A percentile compares a stretch with the other conserved stretches of the same genome.
These are phyloP conservation scores for Mortierella sp. DNA, from an alignment of 371 early-diverging fungal genomes.

Conservation along the genomic window DNA sequence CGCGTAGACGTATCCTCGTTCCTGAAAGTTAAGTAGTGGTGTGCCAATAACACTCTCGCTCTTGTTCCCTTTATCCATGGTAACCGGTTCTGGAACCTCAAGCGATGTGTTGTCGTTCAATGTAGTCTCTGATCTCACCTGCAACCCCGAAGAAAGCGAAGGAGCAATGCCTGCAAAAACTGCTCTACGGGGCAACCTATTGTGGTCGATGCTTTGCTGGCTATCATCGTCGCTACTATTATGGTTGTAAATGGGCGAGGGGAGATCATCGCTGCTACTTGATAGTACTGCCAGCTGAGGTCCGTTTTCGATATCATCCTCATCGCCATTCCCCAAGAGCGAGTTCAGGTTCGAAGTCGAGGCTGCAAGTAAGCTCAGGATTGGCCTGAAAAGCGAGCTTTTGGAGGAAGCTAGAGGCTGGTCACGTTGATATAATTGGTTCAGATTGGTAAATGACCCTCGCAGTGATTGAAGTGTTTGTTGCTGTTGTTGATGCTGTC, in stretches of 20 bases:
- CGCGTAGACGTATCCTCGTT: slow-evolving; percentile 22
- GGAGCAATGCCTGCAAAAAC: too few relatives aligned
- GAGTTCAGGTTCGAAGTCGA: not conserved
- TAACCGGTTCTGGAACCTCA: not conserved
- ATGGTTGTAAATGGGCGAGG: slow-evolving; percentile 20
- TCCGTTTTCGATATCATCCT: too few relatives aligned
- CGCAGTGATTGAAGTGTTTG: slow-evolving; percentile 5
- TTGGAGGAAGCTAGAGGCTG: not conserved
- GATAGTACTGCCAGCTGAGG: too few relatives aligned
- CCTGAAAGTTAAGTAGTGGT: slow-evolving; percentile 27
- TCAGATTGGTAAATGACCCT: not conserved
- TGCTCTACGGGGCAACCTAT: too few relatives aligned
- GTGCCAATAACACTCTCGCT: slow-evolving; percentile 2
- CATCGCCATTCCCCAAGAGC: not conserved
- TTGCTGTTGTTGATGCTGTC: not conserved
- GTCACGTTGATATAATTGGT: too few relatives aligned
- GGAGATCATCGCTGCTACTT: slow-evolving; percentile 17
- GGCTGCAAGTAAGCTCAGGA: slow-evolving; percentile 12
- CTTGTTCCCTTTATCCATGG: not conserved
- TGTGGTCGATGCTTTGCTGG: too few relatives aligned
- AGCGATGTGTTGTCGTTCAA: not conserved
- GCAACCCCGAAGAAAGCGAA: too few relatives aligned
- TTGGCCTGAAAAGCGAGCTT: slow-evolving; percentile 6
- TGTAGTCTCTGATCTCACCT: too few relatives aligned
- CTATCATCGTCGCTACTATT: not conserved